Evolutionary conservation across 352 stramenopile genomes (phyloP).

Genomic region (Phytopythium boreale): DNA sequence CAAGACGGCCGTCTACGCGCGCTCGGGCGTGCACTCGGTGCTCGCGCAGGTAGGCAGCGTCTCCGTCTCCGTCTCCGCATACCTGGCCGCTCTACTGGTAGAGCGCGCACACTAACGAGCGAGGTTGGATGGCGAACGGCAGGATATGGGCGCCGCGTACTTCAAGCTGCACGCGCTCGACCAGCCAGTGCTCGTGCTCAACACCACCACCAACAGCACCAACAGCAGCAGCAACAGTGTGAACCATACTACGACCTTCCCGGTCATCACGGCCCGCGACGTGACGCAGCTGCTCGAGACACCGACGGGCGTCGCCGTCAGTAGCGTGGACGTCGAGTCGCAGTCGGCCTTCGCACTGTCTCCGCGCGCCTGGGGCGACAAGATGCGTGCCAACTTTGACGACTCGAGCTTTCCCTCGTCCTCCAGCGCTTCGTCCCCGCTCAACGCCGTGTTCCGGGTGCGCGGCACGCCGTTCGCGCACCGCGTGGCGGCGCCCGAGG

Average conservation of each 20-base stretch:
- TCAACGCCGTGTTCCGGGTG: constrained; percentile 57
- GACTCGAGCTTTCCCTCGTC: not conserved
- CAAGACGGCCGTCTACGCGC: constrained; percentile 39
- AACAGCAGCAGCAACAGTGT: constrained; percentile 18
- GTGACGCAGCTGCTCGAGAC: constrained; percentile 29
- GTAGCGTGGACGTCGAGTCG: constrained; percentile 30
- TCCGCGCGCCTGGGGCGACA: constrained; percentile 16
- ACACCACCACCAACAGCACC: constrained; percentile 27
- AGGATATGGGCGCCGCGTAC: constrained; percentile 28
- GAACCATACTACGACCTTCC: too few relatives aligned
- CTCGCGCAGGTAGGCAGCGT: constrained; percentile 17
- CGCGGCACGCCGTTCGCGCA: constrained; percentile 34
- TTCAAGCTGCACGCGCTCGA: constrained; percentile 39
- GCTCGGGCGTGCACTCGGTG: constrained; percentile 44
- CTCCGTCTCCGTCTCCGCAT: too few relatives aligned
- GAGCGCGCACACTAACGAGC: not conserved
- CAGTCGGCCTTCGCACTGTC: constrained; percentile 38
- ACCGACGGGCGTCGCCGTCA: constrained; percentile 26
- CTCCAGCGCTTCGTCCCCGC: constrained; percentile 7
- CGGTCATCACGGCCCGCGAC: constrained; percentile 26
- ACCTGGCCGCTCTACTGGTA: not conserved
- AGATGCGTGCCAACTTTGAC: constrained; percentile 5
- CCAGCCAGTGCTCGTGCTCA: constrained; percentile 43
- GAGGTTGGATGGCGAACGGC: not conserved
- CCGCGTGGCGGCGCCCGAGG: constrained; percentile 39